Conservation (phyloP, 352 stramenopile genomes). For the Pythium folliculosum region DNA sequence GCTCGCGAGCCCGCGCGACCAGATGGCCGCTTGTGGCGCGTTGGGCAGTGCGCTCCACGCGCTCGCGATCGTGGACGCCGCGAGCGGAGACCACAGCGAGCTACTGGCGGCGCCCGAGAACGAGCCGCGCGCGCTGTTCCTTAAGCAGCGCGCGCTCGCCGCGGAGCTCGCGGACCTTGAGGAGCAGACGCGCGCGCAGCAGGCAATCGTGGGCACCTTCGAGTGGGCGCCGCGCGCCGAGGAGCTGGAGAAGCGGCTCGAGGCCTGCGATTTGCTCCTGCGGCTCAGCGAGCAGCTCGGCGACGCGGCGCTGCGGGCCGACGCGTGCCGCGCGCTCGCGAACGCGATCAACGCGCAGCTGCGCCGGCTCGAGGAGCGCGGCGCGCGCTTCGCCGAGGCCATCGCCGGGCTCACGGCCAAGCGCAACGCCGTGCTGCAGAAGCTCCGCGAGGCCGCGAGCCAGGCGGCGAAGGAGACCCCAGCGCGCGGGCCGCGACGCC, state of each 20-base stretch:
- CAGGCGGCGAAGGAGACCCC: too few species aligned
- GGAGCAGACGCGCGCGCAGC: constrained; percentile 49
- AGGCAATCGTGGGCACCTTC: constrained; percentile 50
- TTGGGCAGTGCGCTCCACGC: constrained; percentile 45
- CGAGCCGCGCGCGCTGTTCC: constrained; percentile 43
- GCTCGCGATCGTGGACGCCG: constrained; percentile 24
- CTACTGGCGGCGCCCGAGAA: constrained; percentile 11
- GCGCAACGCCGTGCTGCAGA: constrained; percentile 33
- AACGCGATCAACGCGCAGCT: constrained; percentile 61
- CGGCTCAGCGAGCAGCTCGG: constrained; percentile 44
- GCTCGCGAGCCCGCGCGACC: constrained; percentile 40
- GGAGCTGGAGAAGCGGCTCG: constrained; percentile 43
- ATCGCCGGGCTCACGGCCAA: constrained; percentile 51
- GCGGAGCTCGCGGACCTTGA: constrained; percentile 43
- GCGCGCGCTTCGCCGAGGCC: constrained; percentile 44
- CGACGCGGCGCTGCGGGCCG: constrained; percentile 32
- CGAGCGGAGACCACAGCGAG: constrained; percentile 16
- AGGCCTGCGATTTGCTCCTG: constrained; percentile 52
- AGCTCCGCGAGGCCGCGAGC: constrained; percentile 12
- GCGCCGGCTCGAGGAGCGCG: constrained; percentile 36
- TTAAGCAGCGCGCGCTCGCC: constrained; percentile 46
- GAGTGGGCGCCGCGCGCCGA: constrained; percentile 37
- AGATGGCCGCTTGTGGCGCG: constrained; percentile 46
- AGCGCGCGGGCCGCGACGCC: not conserved
- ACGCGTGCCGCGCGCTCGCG: constrained; percentile 53